Evolutionary conservation across 2,329 filamentous ascomycete genomes (phyloP).

Genomic region (Colletotrichum sp.): DNA sequence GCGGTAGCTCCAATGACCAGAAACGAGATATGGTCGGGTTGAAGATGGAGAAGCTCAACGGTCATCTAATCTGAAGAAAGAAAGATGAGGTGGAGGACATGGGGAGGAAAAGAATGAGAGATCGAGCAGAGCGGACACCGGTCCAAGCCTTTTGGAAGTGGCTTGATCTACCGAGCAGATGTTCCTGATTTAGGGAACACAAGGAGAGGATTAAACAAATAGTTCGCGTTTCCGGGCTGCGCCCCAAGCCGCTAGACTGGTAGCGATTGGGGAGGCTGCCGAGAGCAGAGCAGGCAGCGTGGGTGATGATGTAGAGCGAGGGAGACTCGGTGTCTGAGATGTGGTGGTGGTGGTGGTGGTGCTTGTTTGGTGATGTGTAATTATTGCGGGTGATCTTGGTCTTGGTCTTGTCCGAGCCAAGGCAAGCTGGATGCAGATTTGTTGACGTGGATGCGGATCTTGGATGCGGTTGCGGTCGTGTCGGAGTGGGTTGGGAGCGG

Average conservation of each 20-base stretch:
- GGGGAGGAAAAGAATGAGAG: not conserved
- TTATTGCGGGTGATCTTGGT: not conserved
- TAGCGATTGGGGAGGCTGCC: not conserved
- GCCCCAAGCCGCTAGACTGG: slow-evolving; percentile 12
- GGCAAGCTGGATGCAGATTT: not conserved
- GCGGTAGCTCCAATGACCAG: not conserved
- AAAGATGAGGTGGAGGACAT: not conserved
- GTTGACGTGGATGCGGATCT: not conserved
- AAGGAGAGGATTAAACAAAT: slow-evolving; percentile 1
- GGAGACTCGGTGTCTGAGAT: not conserved
- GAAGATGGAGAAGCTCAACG: not conserved
- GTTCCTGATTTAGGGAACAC: slow-evolving; percentile 6
- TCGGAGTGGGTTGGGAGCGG: not conserved
- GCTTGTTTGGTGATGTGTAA: not conserved
- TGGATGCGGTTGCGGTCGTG: not conserved
- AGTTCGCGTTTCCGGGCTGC: slow-evolving; percentile 3
- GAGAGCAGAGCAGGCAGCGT: not conserved
- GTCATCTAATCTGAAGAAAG: not conserved
- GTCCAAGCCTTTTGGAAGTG: not conserved
- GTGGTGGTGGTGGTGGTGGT: not conserved
- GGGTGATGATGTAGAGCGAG: not conserved
- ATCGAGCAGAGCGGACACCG: not conserved
- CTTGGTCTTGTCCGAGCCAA: not conserved
- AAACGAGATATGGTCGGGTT: not conserved
- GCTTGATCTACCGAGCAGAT: slow-evolving; percentile 5